These are phyloP conservation scores for Abrus pulchellus DNA, from an alignment of 306 rosid genomes.

Conservation along the genomic window DNA sequence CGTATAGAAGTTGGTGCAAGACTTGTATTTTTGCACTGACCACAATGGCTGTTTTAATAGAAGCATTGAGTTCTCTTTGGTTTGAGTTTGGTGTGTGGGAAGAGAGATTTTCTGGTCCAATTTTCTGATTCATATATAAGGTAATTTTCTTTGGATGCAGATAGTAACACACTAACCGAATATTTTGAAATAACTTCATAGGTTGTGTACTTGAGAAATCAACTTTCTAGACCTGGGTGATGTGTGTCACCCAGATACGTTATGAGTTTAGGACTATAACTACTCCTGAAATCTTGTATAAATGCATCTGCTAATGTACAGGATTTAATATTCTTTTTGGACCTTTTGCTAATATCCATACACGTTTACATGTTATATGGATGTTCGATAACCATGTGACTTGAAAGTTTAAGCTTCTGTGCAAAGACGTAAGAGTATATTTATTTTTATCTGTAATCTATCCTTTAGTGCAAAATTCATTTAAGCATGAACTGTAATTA, in stretches of 20 bases:
- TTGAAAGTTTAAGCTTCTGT: slow-evolving; percentile 15
- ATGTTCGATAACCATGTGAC: slow-evolving; percentile 4
- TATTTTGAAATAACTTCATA: slow-evolving; percentile 36
- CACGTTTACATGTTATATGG: neutral
- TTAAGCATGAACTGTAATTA: neutral
- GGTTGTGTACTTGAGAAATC: slow-evolving; percentile 13
- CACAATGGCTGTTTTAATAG: slow-evolving; percentile 26
- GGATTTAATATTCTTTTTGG: slow-evolving; percentile 25
- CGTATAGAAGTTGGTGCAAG: slow-evolving; percentile 38
- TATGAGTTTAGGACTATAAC: slow-evolving; percentile 11
- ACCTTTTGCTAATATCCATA: neutral
- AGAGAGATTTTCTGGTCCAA: slow-evolving; percentile 30
- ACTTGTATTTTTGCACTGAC: slow-evolving; percentile 24
- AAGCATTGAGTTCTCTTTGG: slow-evolving; percentile 36
- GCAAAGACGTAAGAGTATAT: slow-evolving; percentile 10
- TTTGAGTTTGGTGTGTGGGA: slow-evolving; percentile 33
- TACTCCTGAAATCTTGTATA: slow-evolving; percentile 19
- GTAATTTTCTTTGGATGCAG: slow-evolving; percentile 25
- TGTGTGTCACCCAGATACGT: neutral
- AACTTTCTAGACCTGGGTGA: slow-evolving; percentile 31
- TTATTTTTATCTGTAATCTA: neutral
- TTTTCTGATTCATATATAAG: slow-evolving; percentile 10
- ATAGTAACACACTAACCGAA: neutral
- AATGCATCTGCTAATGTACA: neutral
- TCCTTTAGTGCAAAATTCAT: neutral